Percentiles rank a stretch among this genome's conserved stretches.
These are phyloP conservation scores for Pseudopithomyces maydicus DNA, from an alignment of 2,329 filamentous ascomycete genomes.

Conservation along the genomic window DNA sequence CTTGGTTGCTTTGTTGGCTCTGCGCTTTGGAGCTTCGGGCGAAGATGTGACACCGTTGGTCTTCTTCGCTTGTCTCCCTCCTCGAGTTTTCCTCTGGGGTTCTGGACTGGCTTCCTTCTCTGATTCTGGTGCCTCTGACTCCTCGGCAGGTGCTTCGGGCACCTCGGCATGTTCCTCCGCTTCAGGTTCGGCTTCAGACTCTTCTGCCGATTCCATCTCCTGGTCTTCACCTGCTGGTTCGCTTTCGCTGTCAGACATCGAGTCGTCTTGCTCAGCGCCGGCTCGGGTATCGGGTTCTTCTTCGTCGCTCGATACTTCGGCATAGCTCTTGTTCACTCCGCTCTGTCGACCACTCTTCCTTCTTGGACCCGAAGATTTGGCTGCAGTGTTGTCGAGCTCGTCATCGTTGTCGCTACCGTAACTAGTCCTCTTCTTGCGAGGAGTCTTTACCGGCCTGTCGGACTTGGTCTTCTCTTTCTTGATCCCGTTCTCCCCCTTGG, in stretches of 20 bases:
- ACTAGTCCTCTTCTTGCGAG: slow-evolving; percentile 40
- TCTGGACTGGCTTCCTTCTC: slow-evolving; percentile 15
- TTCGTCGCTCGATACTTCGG: slow-evolving; percentile 50
- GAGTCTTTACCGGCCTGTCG: slow-evolving; percentile 42
- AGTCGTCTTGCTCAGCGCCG: slow-evolving; percentile 27
- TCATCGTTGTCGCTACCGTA: slow-evolving; percentile 43
- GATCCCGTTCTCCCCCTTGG: slow-evolving; percentile 31
- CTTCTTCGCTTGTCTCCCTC: slow-evolving; percentile 9
- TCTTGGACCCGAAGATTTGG: slow-evolving; percentile 48
- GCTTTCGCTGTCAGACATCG: slow-evolving; percentile 20
- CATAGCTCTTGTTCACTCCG: slow-evolving; percentile 49
- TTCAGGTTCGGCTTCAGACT: slow-evolving; percentile 18
- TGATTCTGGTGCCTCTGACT: slow-evolving; percentile 16
- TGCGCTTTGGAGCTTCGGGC: slow-evolving; percentile 15
- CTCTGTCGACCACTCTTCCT: slow-evolving; percentile 50
- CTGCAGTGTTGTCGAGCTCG: slow-evolving; percentile 24
- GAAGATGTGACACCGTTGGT: slow-evolving; percentile 21
- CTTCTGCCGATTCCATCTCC: slow-evolving; percentile 18
- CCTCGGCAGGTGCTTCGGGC: slow-evolving; percentile 8
- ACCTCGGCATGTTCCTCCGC: slow-evolving; percentile 24
- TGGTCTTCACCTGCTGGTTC: slow-evolving; percentile 29
- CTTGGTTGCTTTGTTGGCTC: neutral
- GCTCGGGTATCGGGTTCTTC: slow-evolving; percentile 44
- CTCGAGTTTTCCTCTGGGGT: slow-evolving; percentile 7
- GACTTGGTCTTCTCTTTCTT: slow-evolving; percentile 40